A percentile compares a stretch with the other conserved stretches of the same genome.
Evolutionary conservation across 2,329 filamentous ascomycete species (phyloP).

Genomic region (Colletotrichum lini): DNA sequence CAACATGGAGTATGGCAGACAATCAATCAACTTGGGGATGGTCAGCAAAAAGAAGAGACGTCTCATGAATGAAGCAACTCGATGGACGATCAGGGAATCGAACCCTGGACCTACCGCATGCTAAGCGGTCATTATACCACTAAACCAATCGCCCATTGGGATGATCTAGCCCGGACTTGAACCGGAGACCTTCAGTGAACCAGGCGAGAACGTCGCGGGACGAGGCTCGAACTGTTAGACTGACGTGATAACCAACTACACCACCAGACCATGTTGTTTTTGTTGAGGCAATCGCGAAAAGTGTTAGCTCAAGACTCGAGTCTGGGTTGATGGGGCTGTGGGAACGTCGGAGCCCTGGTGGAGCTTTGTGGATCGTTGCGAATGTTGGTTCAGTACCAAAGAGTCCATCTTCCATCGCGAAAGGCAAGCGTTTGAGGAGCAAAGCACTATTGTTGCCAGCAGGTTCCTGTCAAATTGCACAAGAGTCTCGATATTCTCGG

Average conservation of each 20-base stretch:
- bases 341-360: neutral
- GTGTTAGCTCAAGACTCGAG: neutral
- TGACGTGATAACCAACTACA: conserved; percentile 65
- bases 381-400: too few relatives aligned
- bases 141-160: conserved; percentile 13
- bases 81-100: conserved; percentile 27
- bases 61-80: neutral
- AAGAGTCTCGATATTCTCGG: too few relatives aligned
- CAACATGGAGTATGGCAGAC: too few relatives aligned
- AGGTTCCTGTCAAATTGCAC: too few relatives aligned
- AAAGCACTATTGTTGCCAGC: too few relatives aligned
- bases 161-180: conserved; percentile 22
- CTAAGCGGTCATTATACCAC: conserved; percentile 31
- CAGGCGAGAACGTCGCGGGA: neutral
- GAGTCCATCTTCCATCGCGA: too few relatives aligned
- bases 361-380: too few relatives aligned
- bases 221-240: conserved; percentile 54
- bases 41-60: neutral
- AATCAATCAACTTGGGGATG: too few relatives aligned
- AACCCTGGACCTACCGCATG: conserved; percentile 25
- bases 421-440: too few relatives aligned
- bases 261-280: conserved; percentile 43
- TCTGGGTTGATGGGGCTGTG: conserved; percentile 12
- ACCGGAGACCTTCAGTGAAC: conserved; percentile 17
- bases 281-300: neutral